phyloP scores from a whole-genome alignment of 139 green algal genomes.

The Microglena sp. region DNA sequence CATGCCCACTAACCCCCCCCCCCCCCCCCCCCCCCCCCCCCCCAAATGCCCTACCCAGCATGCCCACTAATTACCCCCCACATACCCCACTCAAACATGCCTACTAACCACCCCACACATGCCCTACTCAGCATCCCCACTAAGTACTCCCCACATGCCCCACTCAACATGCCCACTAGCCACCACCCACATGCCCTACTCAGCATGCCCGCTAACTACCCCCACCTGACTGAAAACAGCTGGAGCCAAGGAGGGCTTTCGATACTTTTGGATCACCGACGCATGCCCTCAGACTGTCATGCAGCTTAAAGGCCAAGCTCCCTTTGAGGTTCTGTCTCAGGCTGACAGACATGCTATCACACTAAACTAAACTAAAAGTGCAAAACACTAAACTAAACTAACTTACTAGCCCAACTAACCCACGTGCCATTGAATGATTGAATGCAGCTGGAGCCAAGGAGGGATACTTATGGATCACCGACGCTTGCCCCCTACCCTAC shows the following conservation, averaged over 20 bases:
- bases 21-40: neutral
- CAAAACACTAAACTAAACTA: too few relatives aligned
- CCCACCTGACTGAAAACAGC: too few relatives aligned
- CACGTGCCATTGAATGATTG: too few relatives aligned
- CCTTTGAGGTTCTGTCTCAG: too few relatives aligned
- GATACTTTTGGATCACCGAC: slow-evolving; percentile 94
- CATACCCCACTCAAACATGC: neutral
- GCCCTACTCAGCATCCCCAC: neutral
- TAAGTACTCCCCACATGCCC: neutral
- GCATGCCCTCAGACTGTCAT: slow-evolving; percentile 78
- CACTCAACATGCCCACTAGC: neutral
- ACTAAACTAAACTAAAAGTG: too few relatives aligned
- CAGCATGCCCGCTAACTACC: neutral
- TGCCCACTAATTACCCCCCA: neutral
- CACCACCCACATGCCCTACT: neutral
- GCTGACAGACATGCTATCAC: too few relatives aligned
- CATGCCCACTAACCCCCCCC: neutral
- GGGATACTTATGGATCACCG: slow-evolving; percentile 89
- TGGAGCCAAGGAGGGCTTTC: too few relatives aligned
- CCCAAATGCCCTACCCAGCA: neutral
- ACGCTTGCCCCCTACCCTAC: too few relatives aligned
- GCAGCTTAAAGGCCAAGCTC: slow-evolving; percentile 45
- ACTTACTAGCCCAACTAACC: too few relatives aligned
- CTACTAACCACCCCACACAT: neutral
- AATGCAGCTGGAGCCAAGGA: too few relatives aligned